Base-by-base conservation (phyloP, 257 asterid genomes). In the Solanum stenotomum region DNA sequence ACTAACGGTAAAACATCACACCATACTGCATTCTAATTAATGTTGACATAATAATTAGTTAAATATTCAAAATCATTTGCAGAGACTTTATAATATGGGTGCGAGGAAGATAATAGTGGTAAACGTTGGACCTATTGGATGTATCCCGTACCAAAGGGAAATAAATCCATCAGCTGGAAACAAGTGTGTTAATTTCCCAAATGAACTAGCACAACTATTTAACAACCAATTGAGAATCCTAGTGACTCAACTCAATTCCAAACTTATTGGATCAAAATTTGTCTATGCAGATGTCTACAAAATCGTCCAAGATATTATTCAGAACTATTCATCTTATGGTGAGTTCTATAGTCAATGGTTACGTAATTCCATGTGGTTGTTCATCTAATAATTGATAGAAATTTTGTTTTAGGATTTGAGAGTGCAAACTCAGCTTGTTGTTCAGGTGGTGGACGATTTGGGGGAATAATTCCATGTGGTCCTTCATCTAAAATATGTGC, bases 71-170 rank as follows among this genome's bases (percentile, higher is more conserved):
- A 61, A 15, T 70, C 68, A 88, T 37, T 18, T 18, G 27, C 93
- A 96, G 98, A 93, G 98, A 89, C 94, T 96, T 12, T 91, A 94
- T 79, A 67, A 76, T 8, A 87, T 96, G 95, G 98, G 94, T 2
- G 97, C 91, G 1, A 93, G 95, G 87, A 94, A 89, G 83, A 65
- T 96, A 4, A 46, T 93, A 0, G 93, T 94, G 52, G 93, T 92
- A 13, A 95, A 95, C 90, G 96, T 95, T 5, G 98, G 98, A 77
- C 97, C 98, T 4, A 92, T 95, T 83, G 98, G 98, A 33, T 95
- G 98, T 91, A 94, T 95, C 87, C 98, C 98, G 65, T 94, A 63
- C 89, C 90, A 92, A 83, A 94, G 96, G 92, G 98, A 91, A 8
- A 87, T 89, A 61, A 93, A 93, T 89, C 96, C 95, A 87, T 63